A percentile compares a stretch with the other conserved stretches of the same genome.
phyloP scores from a whole-genome alignment of 768 basidiomycete genomes.

The Lactifluus echinatus region DNA sequence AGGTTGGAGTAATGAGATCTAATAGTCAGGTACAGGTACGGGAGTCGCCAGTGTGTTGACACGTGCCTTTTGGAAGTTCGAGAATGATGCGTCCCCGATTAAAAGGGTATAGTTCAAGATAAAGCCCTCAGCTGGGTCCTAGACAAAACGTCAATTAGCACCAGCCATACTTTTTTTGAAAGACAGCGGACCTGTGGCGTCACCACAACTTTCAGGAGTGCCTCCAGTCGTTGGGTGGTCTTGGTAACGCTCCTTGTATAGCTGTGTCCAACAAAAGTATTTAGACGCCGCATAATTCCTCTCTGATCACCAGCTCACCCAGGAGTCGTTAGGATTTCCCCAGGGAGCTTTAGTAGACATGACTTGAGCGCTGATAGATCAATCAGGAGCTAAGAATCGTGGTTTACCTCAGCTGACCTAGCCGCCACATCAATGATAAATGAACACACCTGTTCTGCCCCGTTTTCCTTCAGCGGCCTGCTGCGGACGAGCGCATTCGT shows the following conservation, averaged over 20 bases:
- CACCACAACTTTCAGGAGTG: conserved; percentile 89
- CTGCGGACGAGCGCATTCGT: conserved; percentile 86
- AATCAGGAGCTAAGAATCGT: conserved; percentile 58
- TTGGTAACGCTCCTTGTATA: conserved; percentile 80
- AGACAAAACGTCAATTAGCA: conserved; percentile 1
- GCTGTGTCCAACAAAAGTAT: conserved; percentile 32
- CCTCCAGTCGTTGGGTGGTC: conserved; percentile 74
- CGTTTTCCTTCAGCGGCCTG: conserved; percentile 83
- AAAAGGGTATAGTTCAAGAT: conserved; percentile 92
- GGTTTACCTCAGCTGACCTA: background rate
- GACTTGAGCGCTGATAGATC: conserved; percentile 85
- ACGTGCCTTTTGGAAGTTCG: conserved; percentile 93
- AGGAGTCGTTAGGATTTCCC: conserved; percentile 48
- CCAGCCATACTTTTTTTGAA: background rate
- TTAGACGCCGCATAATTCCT: background rate
- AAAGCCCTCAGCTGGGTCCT: conserved; percentile 92
- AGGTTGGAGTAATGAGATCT: background rate
- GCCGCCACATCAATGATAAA: background rate
- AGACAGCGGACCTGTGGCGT: conserved; percentile 67
- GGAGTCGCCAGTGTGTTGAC: background rate
- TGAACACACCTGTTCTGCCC: conserved; percentile 88
- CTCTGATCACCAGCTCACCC: conserved; percentile 34
- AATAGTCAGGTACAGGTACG: background rate
- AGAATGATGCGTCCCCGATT: conserved; percentile 90
- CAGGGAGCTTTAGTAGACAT: conserved; percentile 76